Conservation (phyloP, 345 rosid species). For the Balakata baccata region DNA sequence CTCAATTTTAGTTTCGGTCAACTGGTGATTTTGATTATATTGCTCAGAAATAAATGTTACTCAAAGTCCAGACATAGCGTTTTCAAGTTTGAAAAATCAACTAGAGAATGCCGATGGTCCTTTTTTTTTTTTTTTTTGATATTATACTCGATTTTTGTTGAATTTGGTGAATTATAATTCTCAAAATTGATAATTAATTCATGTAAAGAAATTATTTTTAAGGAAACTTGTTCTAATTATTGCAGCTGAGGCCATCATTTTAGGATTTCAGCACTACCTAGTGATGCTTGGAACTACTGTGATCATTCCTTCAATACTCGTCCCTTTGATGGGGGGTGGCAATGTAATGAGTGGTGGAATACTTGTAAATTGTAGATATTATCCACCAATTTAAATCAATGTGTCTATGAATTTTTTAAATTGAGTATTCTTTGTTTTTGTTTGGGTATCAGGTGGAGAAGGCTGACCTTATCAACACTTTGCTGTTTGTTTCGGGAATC, state of each 20-base stretch:
- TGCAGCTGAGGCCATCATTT: slow-evolving; percentile 69
- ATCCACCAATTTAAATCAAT: no score
- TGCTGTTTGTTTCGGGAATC: slow-evolving; percentile 72
- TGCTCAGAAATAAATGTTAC: background rate
- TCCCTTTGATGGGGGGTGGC: slow-evolving; percentile 85
- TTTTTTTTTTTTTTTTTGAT: no score
- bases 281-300: slow-evolving; percentile 89
- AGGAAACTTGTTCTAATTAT: background rate
- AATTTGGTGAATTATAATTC: background rate
- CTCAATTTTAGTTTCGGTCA: background rate
- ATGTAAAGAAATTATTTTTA: background rate
- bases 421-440: slow-evolving; percentile 1
- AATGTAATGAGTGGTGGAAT: slow-evolving; percentile 39
- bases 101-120: background rate
- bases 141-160: no score
- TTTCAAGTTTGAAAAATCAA: background rate
- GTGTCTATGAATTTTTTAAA: background rate
- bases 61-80: background rate
- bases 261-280: slow-evolving; percentile 88
- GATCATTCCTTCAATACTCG: slow-evolving; percentile 60
- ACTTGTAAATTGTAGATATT: background rate
- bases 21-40: background rate
- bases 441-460: slow-evolving; percentile 55
- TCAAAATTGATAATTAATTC: background rate
- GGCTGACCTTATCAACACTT: slow-evolving; percentile 69